These are phyloP conservation scores for Aspergillus caelatus DNA, from an alignment of 2,329 filamentous ascomycete genomes.

Conservation along the genomic window DNA sequence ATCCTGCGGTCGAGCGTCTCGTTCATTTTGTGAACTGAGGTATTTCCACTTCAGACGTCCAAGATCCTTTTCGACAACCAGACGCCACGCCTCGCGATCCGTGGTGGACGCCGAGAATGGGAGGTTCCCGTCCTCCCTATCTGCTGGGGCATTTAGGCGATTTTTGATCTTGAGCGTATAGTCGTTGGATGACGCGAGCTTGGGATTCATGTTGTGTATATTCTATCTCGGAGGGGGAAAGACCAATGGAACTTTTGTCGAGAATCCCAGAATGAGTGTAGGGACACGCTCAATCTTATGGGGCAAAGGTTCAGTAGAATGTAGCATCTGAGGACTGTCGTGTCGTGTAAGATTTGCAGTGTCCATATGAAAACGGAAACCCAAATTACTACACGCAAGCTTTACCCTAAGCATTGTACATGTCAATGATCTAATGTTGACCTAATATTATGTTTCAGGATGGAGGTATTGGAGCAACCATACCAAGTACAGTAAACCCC, in stretches of 20 bases:
- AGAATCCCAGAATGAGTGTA: neutral
- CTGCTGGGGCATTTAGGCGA: neutral
- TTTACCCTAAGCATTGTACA: no score
- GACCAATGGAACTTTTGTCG: neutral
- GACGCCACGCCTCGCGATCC: neutral
- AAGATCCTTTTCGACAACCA: neutral
- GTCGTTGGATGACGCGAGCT: neutral
- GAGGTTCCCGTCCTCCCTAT: neutral
- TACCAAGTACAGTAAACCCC: no score
- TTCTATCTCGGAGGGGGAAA: neutral
- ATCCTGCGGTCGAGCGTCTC: neutral
- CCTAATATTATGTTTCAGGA: no score
- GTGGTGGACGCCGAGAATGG: neutral
- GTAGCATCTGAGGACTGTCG: neutral
- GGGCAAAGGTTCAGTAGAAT: neutral
- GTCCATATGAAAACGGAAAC: neutral
- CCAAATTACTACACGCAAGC: no score
- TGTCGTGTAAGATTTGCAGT: neutral
- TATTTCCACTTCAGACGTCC: neutral
- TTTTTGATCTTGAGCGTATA: neutral
- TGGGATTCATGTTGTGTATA: neutral
- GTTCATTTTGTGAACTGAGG: neutral
- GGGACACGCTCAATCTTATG: neutral
- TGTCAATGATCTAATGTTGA: no score
- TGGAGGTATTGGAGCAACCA: no score